Conservation (phyloP, 1,139 yeast genomes). For the Diutina mesorugosa region DNA sequence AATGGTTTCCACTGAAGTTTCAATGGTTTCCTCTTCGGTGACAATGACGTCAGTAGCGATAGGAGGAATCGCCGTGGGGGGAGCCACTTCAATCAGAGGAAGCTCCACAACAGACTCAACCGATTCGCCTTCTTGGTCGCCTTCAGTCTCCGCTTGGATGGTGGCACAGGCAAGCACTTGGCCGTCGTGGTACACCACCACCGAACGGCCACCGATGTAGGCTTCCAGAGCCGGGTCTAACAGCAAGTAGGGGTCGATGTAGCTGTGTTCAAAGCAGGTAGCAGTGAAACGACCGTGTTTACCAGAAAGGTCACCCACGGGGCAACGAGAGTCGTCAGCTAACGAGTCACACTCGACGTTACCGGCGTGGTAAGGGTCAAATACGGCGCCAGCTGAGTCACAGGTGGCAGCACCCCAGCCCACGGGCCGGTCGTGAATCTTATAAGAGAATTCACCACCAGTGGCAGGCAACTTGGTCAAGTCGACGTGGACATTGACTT, state of each 20-base stretch:
- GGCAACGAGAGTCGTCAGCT: constrained; percentile 38
- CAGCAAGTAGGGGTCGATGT: constrained; percentile 41
- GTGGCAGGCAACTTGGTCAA: constrained; percentile 40
- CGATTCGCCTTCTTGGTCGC: too few species aligned
- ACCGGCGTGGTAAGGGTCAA: constrained; percentile 40
- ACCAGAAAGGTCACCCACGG: constrained; percentile 52
- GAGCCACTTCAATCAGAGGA: too few species aligned
- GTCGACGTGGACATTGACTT: constrained; percentile 47
- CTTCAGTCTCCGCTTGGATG: constrained; percentile 13
- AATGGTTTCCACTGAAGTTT: too few species aligned
- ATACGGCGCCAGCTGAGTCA: constrained; percentile 35
- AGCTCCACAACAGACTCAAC: too few species aligned
- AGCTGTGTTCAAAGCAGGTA: constrained; percentile 40
- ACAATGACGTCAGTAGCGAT: too few species aligned
- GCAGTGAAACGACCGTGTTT: constrained; percentile 48
- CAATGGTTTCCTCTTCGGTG: too few species aligned
- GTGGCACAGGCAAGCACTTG: constrained; percentile 47
- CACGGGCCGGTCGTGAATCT: constrained; percentile 39
- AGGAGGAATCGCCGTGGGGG: too few species aligned
- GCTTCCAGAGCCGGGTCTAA: constrained; percentile 33
- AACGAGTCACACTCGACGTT: constrained; percentile 26
- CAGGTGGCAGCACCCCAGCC: constrained; percentile 22
- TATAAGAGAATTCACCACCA: constrained; percentile 50
- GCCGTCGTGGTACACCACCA: constrained; percentile 39
- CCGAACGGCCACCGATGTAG: constrained; percentile 37